phyloP scores from a whole-genome alignment of 768 basidiomycete genomes.

The Boletus sp. region DNA sequence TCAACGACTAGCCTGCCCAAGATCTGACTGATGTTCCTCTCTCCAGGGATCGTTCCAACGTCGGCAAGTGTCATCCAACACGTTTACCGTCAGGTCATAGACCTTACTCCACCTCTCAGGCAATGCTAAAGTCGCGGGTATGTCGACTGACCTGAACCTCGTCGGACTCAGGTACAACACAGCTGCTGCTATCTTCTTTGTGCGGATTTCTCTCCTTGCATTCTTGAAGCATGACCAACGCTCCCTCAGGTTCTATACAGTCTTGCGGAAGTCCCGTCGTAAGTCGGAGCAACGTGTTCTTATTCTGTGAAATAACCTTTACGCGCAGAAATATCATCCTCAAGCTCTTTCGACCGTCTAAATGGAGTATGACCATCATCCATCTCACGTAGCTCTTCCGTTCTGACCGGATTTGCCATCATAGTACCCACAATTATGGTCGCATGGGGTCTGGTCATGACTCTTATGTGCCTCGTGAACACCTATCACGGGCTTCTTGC shows the following conservation, averaged over 20 bases:
- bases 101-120: conserved; percentile 23
- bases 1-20: background rate
- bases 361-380: conserved; percentile 31
- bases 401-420: conserved; percentile 12
- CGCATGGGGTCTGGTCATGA: conserved; percentile 40
- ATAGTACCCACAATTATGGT: conserved; percentile 42
- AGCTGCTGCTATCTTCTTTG: conserved; percentile 40
- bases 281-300: conserved; percentile 7
- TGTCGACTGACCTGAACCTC: conserved; percentile 38
- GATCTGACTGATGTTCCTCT: background rate
- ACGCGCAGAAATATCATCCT: conserved; percentile 35
- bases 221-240: background rate
- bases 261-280: conserved; percentile 40
- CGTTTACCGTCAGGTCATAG: background rate
- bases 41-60: conserved; percentile 43
- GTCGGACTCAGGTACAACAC: conserved; percentile 36
- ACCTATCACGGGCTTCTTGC: conserved; percentile 29
- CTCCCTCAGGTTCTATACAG: conserved; percentile 35
- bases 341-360: conserved; percentile 36
- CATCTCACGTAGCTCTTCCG: background rate
- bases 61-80: conserved; percentile 32
- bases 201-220: conserved; percentile 7
- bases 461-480: conserved; percentile 39
- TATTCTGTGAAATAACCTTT: conserved; percentile 2
- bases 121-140: conserved; percentile 45